Evolutionary conservation across 2,329 filamentous ascomycete species (phyloP), one percentile per base, ranked within the genome.

Genomic region (Meredithiella fracta): DNA sequence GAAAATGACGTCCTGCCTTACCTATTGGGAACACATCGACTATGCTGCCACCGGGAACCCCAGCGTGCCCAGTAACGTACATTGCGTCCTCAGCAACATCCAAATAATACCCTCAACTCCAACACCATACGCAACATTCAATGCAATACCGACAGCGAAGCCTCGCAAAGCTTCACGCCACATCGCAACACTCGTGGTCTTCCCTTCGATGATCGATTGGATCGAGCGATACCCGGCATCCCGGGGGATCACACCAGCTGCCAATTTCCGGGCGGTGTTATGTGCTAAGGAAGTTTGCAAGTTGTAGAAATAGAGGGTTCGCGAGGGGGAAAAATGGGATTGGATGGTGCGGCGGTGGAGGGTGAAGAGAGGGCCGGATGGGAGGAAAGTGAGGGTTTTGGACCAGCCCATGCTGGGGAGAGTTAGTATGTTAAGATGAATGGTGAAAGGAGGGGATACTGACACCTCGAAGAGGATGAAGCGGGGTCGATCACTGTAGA

Each of bases 1-100:
- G n/a, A n/a, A n/a, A n/a, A n/a, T n/a, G n/a, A n/a, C n/a, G n/a
- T n/a, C n/a, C n/a, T n/a, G n/a, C n/a, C n/a, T n/a, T n/a, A n/a
- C n/a, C 37, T 15, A 60, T 51, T 1, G 73, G 74, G 51, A 75
- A 69, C 53, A 73, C 63, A 60, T 76, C 74, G 44, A 75, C 69
- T 20, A 74, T 60, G 47, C 64, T 66, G 57, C 63, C 63, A 22
- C 63, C 64, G 7, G 64, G 64, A 38, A 64, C 62, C 34, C 64
- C 64, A 14, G 64, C 64, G 34, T 66, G 66, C 1, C 64, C 61
- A 22, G 64, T 66, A 25, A 64, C 64, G 53, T 65, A 62, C 62
- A 65, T 64, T 22, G 64, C 64, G 47, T 65, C 62, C 51, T 65
- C 62, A 47, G 64, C 63, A 25, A 66, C 65, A 51, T 63, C 58